phyloP scores from a whole-genome alignment of 495 filamentous ascomycete species.

The Talaromyces ruber region DNA sequence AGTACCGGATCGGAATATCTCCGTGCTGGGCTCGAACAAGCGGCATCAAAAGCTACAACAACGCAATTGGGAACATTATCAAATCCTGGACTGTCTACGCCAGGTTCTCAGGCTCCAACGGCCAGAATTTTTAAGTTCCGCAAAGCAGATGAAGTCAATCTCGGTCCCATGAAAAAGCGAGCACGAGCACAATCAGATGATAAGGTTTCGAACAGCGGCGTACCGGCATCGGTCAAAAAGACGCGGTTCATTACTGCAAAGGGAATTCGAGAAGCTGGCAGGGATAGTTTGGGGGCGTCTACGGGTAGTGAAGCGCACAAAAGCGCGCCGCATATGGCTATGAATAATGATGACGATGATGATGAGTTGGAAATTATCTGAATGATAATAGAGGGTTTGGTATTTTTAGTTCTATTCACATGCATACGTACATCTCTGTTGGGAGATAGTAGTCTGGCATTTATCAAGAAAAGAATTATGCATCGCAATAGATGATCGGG shows the following conservation, averaged over 20 bases:
- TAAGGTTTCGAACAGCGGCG: slow-evolving; percentile 23
- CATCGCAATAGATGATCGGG: not conserved
- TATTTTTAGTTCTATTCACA: not conserved
- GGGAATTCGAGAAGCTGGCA: slow-evolving; percentile 67
- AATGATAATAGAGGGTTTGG: not conserved
- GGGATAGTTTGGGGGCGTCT: slow-evolving; percentile 59
- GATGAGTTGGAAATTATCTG: slow-evolving; percentile 49
- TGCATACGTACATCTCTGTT: not conserved
- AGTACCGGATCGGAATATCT: slow-evolving; percentile 75
- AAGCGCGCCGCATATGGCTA: slow-evolving; percentile 7
- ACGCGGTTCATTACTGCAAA: slow-evolving; percentile 72
- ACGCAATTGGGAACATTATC: not conserved
- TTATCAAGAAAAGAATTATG: not conserved
- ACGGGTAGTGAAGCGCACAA: slow-evolving; percentile 21
- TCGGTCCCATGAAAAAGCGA: slow-evolving; percentile 71
- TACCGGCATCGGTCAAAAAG: slow-evolving; percentile 48
- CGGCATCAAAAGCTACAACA: not conserved
- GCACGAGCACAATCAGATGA: slow-evolving; percentile 23
- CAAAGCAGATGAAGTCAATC: slow-evolving; percentile 41
- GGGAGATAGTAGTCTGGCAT: not conserved
- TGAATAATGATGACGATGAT: slow-evolving; percentile 27
- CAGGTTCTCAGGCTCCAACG: not conserved
- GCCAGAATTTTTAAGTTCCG: slow-evolving; percentile 8
- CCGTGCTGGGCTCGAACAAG: slow-evolving; percentile 27
- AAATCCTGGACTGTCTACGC: not conserved